Base-by-base conservation (phyloP, 2,329 filamentous ascomycete genomes). In the Drechmeria coniospora region DNA sequence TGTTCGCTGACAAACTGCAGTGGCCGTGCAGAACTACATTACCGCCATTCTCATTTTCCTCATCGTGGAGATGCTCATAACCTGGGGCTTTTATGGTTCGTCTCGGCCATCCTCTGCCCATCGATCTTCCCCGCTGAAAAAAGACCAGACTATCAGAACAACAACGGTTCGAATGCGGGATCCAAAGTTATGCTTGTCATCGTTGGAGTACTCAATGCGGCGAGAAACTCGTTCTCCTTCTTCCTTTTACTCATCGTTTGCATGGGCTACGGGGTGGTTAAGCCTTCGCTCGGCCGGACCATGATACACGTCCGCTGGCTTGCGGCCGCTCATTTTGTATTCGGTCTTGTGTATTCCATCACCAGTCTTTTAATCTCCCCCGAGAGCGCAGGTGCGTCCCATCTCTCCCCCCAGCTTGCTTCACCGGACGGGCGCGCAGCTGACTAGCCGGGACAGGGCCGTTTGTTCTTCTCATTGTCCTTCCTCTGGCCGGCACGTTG, bases 221-320 rank as follows among this genome's bases (percentile, higher is more conserved):
- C 77, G 31, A 72, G 90, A 37, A 98, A 95, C 55, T 94, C 87
- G 0, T 95, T 98, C 51, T 94, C 87, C 0, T 98, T 98, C 63
- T 98, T 98, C 63, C 63, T 98, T 27, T 68, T 98, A 7, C 74
- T 98, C 29, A 95, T 98, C 40, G 90, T 98, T 18, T 98, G 90
- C 54, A 98, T 98, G 90, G 90, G 90, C 18, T 98, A 98, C 44
- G 90, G 90, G 42, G 92, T 98, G 15, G 92, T 98, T 39, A 95
- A 95, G 57, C 80, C 78, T 3, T 83, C 79, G 2, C 68, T 98
- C 4, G 90, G 90, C 32, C 80, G 78, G 45, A 86, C 84, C 9
- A 98, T 98, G 90, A 73, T 87, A 39, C 87, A 81, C 44, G 86
- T 94, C 23, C 81, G 90, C 33, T 80, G 79, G 59, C 70, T 98